Evolutionary conservation across 805 yeast species (phyloP).

Genomic region (Candida broadrunensis): DNA sequence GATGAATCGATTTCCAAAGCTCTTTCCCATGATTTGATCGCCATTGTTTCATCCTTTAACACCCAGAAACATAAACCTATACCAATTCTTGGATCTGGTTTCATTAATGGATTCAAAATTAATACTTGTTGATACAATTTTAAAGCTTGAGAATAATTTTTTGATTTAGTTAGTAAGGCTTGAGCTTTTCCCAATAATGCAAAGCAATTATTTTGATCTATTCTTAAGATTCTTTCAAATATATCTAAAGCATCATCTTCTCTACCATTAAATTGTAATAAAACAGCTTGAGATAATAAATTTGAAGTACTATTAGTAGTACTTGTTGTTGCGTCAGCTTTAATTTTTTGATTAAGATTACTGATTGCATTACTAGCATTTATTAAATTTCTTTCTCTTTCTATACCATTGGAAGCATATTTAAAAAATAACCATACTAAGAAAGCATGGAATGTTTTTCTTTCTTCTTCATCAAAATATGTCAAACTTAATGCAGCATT

Average conservation of each 20-base stretch:
- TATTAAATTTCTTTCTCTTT: conserved; percentile 19
- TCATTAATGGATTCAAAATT: conserved; percentile 67
- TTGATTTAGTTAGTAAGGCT: conserved; percentile 61
- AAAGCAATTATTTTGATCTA: conserved; percentile 60
- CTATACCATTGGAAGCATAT: conserved; percentile 22
- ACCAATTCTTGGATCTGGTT: conserved; percentile 93
- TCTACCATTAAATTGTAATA: conserved; percentile 54
- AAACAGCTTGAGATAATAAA: conserved; percentile 66
- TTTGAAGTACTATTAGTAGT: conserved; percentile 7
- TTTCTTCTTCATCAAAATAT: conserved; percentile 37
- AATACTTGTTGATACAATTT: conserved; percentile 81
- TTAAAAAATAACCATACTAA: conserved; percentile 71
- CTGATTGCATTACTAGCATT: conserved; percentile 22
- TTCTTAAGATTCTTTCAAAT: conserved; percentile 58
- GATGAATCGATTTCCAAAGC: conserved; percentile 63
- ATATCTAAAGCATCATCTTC: conserved; percentile 70
- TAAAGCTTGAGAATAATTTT: conserved; percentile 70
- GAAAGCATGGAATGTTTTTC: conserved; percentile 55
- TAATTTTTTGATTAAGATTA: conserved; percentile 10
- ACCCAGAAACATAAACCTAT: conserved; percentile 94
- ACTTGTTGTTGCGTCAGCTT: conserved; percentile 3
- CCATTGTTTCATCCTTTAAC: conserved; percentile 73
- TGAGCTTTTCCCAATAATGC: conserved; percentile 87
- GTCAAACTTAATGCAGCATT: conserved; percentile 51
- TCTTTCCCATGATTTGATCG: conserved; percentile 80